Evolutionary conservation across 2,329 filamentous ascomycete species (phyloP), one percentile per base, ranked within the genome.

Genomic region (Diaporthe sp.): DNA sequence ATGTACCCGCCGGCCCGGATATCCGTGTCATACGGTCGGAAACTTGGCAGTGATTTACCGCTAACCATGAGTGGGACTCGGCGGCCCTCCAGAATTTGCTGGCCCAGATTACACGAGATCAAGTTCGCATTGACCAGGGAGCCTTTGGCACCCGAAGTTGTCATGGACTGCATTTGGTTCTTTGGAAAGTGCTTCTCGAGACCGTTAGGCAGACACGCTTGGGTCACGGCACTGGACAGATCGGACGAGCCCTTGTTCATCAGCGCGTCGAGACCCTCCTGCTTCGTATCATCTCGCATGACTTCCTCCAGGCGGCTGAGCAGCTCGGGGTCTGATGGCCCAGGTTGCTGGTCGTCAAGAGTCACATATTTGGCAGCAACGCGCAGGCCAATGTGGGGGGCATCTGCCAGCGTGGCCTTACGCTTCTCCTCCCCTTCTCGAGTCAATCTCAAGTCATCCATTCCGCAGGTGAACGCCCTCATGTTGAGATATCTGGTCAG

Each of bases 141-240:
- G 81, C 97, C 97, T 86, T 99, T 99, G 69, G 97, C 97, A 83
- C 97, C 97, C 73, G 97, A 98, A 19, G 93, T 94, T 30, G 97
- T 99, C 97, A 99, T 99, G 77, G 94, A 92, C 87, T 99, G 97
- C 96, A 99, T 99, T 84, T 98, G 96, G 81, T 99, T 99, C 81
- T 93, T 93, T 1, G 97, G 97, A 84, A 99, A 99, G 10, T 94
- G 91, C 84, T 98, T 99, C 79, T 94, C 92, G 37, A 99, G 90
- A 55, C 94, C 95, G 27, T 86, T 85, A 0, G 97, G 97, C 77
- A 99, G 88, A 83, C 95, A 98, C 2, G 90, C 90, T 61, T 88
- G 88, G 13, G 96, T 97, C 58, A 98, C 92, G 1, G 88, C 90
- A 22, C 94, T 92, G 5, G 96, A 98, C 35, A 99, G 89, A 4